Percentiles rank a stretch among this genome's conserved stretches.
Conservation (phyloP, 2,329 filamentous ascomycete genomes). For the Fusarium praegraminearum region DNA sequence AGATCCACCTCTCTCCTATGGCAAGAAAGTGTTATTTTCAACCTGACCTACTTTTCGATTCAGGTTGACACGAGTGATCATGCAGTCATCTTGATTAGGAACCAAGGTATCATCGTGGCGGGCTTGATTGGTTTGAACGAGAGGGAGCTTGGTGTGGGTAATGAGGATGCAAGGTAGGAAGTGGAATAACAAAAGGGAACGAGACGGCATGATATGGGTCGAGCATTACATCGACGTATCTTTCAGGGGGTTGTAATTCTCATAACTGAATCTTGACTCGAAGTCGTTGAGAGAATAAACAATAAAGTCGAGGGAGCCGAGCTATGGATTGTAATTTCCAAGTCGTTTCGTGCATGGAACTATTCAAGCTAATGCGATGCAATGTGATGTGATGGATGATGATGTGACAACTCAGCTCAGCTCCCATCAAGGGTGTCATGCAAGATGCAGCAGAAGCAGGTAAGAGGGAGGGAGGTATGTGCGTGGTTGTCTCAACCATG, state of each 20-base stretch:
- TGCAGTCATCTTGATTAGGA: constrained; percentile 6
- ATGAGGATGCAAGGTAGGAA: background rate
- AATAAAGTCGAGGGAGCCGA: background rate
- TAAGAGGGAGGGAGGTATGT: background rate
- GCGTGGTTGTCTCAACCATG: constrained; percentile 15
- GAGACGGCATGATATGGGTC: background rate
- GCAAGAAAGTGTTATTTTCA: background rate
- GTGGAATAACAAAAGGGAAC: background rate
- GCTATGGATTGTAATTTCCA: constrained; percentile 9
- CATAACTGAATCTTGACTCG: background rate
- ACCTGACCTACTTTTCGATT: background rate
- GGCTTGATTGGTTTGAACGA: background rate
- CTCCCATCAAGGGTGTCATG: constrained; percentile 2
- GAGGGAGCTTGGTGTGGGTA: background rate
- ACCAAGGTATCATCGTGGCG: background rate
- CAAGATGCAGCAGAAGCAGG: background rate
- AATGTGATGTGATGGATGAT: constrained; percentile 12
- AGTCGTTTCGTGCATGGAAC: background rate
- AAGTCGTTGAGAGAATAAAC: background rate
- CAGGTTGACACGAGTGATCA: background rate
- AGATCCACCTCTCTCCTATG: background rate
- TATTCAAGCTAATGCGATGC: constrained; percentile 1
- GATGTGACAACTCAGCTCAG: background rate
- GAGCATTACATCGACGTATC: background rate
- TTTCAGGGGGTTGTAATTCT: background rate